A percentile compares a stretch with the other conserved stretches of the same genome.
Conservation (phyloP, 805 yeast genomes). For the Priceomyces carsonii region DNA sequence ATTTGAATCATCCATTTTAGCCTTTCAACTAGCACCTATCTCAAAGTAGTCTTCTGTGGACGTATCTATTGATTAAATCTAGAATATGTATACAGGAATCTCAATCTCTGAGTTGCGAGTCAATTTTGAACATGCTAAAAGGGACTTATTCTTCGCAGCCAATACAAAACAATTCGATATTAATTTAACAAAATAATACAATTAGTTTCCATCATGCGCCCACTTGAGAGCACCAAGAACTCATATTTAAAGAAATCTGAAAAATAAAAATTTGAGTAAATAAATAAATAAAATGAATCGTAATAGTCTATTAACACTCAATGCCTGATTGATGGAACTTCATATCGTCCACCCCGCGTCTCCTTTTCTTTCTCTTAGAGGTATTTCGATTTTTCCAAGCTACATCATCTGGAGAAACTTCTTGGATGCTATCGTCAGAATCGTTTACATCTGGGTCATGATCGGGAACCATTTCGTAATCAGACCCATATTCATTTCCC, state of each 20-base stretch:
- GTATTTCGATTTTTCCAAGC: conserved; percentile 12
- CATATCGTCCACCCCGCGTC: conserved; percentile 15
- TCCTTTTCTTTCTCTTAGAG: conserved; percentile 9
- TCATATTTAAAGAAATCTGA: too few species aligned
- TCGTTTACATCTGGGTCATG: conserved; percentile 19
- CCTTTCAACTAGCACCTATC: not conserved
- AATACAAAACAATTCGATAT: too few species aligned
- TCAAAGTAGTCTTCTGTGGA: conserved; percentile 11
- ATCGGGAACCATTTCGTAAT: conserved; percentile 3
- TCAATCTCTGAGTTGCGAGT: too few species aligned
- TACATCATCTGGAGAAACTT: conserved; percentile 15
- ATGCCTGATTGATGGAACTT: conserved; percentile 13
- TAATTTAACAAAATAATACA: too few species aligned
- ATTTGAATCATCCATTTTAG: conserved; percentile 21
- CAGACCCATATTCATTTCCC: conserved; percentile 1
- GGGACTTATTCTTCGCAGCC: too few species aligned
- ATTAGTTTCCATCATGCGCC: too few species aligned
- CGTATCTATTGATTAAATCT: conserved; percentile 16
- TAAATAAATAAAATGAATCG: too few species aligned
- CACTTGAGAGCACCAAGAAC: too few species aligned
- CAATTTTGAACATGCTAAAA: too few species aligned
- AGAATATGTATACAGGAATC: too few species aligned
- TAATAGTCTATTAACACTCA: conserved; percentile 16
- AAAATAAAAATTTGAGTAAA: too few species aligned
- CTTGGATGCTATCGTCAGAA: conserved; percentile 11